These are phyloP conservation scores for Cryptococcus jaspeensis DNA, from an alignment of 1,284 basidiomycete genomes.

Conservation along the genomic window DNA sequence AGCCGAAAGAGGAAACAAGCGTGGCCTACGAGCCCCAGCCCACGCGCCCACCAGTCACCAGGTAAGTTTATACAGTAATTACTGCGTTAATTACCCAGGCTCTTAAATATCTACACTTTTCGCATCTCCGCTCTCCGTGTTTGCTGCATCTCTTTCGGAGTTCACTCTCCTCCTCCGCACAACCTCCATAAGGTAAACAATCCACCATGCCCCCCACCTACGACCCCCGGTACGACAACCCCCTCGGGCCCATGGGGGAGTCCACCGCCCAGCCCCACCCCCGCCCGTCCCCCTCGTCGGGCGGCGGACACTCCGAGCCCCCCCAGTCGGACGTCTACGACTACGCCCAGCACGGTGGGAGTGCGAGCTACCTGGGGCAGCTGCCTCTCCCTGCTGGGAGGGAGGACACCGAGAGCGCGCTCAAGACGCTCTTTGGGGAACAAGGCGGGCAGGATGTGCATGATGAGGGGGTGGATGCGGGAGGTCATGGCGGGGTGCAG, in stretches of 20 bases:
- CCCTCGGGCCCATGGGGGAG: constrained; percentile 10
- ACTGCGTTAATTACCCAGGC: too few species aligned
- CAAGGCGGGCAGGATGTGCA: neutral
- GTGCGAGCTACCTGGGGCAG: constrained; percentile 2
- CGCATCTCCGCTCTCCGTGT: neutral
- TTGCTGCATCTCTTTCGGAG: neutral
- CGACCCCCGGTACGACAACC: constrained; percentile 12
- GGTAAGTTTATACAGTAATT: too few species aligned
- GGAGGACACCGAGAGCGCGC: constrained; percentile 6
- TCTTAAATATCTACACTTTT: too few species aligned
- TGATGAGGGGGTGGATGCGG: neutral
- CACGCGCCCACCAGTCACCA: too few species aligned
- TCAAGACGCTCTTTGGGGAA: constrained; percentile 16
- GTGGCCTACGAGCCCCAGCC: too few species aligned
- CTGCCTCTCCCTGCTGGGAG: neutral
- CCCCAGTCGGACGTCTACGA: neutral
- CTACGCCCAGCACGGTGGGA: neutral
- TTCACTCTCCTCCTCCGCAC: constrained; percentile 1
- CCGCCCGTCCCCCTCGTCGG: neutral
- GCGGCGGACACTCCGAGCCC: neutral
- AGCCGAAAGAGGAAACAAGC: too few species aligned
- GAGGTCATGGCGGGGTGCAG: neutral
- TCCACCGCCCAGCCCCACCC: neutral
- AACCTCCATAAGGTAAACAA: neutral
- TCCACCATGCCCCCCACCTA: constrained; percentile 3